Conservation (phyloP, 345 rosid species). For the Hibiscus syriacus region DNA sequence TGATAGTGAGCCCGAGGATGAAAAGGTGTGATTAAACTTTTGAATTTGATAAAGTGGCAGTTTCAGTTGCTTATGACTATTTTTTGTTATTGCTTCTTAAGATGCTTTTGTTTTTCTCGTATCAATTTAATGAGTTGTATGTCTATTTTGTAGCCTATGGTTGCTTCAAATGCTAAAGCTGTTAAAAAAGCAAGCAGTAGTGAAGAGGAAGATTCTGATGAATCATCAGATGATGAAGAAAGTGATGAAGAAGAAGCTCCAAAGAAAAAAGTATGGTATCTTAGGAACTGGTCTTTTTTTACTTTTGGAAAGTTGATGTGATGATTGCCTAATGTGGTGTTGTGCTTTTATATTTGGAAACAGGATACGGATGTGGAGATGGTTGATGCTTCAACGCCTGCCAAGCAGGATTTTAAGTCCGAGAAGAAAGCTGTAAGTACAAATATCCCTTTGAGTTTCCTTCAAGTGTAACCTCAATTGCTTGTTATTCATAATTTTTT, state of each 20-base stretch:
- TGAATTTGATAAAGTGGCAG: background rate
- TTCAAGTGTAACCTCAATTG: background rate
- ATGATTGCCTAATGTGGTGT: background rate
- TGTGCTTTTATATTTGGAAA: background rate
- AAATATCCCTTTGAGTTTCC: background rate
- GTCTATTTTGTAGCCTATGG: constrained; percentile 17
- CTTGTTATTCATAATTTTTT: background rate
- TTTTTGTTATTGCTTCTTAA: background rate
- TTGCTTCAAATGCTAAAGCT: constrained; percentile 18
- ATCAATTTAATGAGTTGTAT: background rate
- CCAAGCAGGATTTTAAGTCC: constrained; percentile 21
- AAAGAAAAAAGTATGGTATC: constrained; percentile 32
- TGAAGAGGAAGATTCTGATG: constrained; percentile 49
- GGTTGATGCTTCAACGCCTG: constrained; percentile 40
- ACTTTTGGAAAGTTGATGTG: background rate
- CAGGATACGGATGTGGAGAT: constrained; percentile 54
- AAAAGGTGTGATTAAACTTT: constrained; percentile 6
- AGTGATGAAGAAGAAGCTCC: constrained; percentile 50
- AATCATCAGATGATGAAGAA: constrained; percentile 30
- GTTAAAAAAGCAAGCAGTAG: constrained; percentile 42
- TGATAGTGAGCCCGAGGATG: too few relatives aligned
- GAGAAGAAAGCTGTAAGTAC: constrained; percentile 34
- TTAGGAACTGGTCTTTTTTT: background rate
- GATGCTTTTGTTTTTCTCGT: background rate
- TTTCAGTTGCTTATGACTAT: background rate